Conservation (phyloP, 78 protist species). For the Salpingoeca rosetta region DNA sequence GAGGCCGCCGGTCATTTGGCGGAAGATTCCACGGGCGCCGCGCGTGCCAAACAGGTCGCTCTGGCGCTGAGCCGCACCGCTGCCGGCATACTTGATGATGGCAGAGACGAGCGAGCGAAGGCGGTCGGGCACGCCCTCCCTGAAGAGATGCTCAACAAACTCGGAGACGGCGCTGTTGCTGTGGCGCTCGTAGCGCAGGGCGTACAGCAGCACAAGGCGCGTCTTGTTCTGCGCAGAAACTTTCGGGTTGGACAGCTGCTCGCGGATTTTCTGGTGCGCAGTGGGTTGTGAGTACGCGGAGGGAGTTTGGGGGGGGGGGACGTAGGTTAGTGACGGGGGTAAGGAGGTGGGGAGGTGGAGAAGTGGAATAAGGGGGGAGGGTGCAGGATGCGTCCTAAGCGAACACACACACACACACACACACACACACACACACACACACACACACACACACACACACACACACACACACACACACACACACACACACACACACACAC, state of each 20-base stretch:
- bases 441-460: not conserved
- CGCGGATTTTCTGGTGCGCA: too few species aligned
- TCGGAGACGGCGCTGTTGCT: too few species aligned
- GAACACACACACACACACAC: slow-evolving; percentile 4
- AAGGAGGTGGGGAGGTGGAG: too few species aligned
- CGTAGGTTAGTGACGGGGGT: too few species aligned
- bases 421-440: not conserved
- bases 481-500: not conserved
- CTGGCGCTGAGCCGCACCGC: slow-evolving; percentile 36
- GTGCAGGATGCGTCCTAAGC: not conserved
- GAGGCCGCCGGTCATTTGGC: not conserved
- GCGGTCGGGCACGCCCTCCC: too few species aligned
- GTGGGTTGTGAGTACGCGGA: too few species aligned
- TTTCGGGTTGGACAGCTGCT: not conserved
- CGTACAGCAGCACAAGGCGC: slow-evolving; percentile 65
- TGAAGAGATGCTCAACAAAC: too few species aligned
- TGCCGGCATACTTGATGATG: not conserved
- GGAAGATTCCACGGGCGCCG: not conserved
- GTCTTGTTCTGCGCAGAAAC: slow-evolving; percentile 29
- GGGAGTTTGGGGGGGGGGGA: too few species aligned
- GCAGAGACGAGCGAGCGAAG: too few species aligned
- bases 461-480: not conserved
- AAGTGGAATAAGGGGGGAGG: not conserved
- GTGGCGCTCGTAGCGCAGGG: slow-evolving; percentile 70
- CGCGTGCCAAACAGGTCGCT: slow-evolving; percentile 55